Evolutionary conservation across 78 protist genomes (phyloP).

Genomic region (Guillardia theta): DNA sequence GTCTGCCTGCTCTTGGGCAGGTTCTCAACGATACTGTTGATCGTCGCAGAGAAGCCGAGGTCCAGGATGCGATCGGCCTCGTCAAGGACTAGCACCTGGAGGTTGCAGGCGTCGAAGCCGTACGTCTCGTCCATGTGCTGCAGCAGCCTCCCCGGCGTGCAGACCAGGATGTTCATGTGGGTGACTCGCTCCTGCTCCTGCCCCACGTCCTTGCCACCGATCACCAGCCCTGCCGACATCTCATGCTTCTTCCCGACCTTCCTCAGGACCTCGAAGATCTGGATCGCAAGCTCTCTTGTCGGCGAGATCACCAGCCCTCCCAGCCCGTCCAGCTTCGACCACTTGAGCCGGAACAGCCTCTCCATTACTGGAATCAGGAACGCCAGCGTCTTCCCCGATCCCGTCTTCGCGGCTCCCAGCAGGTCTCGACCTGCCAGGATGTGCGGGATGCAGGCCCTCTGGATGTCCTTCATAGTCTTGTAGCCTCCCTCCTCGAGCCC

Average conservation of each 20-base stretch:
- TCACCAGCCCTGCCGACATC: slow-evolving; percentile 89
- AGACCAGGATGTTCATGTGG: slow-evolving; percentile 86
- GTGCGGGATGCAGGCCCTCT: slow-evolving; percentile 79
- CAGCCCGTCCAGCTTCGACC: slow-evolving; percentile 1
- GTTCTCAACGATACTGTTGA: slow-evolving; percentile 79
- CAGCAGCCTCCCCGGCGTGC: slow-evolving; percentile 98
- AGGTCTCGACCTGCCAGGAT: slow-evolving; percentile 87
- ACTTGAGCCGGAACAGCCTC: background rate
- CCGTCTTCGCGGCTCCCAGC: slow-evolving; percentile 94
- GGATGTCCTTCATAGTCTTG: slow-evolving; percentile 80
- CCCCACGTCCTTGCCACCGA: slow-evolving; percentile 85
- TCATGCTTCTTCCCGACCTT: slow-evolving; percentile 70
- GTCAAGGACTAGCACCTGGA: slow-evolving; percentile 90
- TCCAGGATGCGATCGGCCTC: slow-evolving; percentile 96
- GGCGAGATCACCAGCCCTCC: slow-evolving; percentile 97
- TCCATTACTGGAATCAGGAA: slow-evolving; percentile 80
- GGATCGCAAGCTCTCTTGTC: slow-evolving; percentile 97
- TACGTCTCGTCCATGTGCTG: slow-evolving; percentile 94
- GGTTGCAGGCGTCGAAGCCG: slow-evolving; percentile 61
- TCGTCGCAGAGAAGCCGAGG: slow-evolving; percentile 82
- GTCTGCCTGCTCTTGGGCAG: slow-evolving; percentile 89
- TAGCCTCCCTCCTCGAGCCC: slow-evolving; percentile 62
- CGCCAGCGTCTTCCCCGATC: slow-evolving; percentile 95
- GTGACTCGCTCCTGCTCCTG: slow-evolving; percentile 66
- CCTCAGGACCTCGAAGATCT: slow-evolving; percentile 90